Evolutionary conservation across 2,329 filamentous ascomycete genomes (phyloP).

Genomic region (Zymoseptoria tritici): DNA sequence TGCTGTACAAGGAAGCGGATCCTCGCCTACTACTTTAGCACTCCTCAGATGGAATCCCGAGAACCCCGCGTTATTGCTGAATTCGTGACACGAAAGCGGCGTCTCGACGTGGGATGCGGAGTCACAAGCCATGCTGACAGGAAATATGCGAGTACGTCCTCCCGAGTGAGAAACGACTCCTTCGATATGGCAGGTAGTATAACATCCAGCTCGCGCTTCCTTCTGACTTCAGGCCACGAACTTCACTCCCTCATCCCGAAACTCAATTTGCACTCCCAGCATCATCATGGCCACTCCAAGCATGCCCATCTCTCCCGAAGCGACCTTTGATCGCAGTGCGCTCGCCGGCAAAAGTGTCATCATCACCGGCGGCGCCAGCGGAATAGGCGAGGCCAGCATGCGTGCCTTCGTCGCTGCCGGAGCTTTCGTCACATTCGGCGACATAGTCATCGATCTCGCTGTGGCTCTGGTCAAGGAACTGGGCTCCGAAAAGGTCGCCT

Average conservation of each 20-base stretch:
- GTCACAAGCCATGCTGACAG: background rate
- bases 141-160: background rate
- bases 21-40: background rate
- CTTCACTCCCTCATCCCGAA: background rate
- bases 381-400: constrained; percentile 30
- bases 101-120: background rate
- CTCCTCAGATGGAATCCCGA: background rate
- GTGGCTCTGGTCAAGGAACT: constrained; percentile 25
- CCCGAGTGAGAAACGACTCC: background rate
- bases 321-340: constrained; percentile 31
- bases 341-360: constrained; percentile 41
- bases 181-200: background rate
- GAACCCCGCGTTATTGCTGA: background rate
- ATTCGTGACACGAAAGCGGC: background rate
- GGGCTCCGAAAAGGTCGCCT: constrained; percentile 23
- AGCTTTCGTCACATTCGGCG: constrained; percentile 31
- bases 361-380: constrained; percentile 42
- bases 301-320: constrained; percentile 28
- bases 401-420: constrained; percentile 27
- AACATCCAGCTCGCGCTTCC: too few relatives aligned
- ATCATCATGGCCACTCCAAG: constrained; percentile 6
- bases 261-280: background rate
- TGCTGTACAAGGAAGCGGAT: background rate
- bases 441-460: constrained; percentile 25
- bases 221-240: background rate